A percentile compares a stretch with the other conserved stretches of the same genome.
phyloP scores from a whole-genome alignment of 2,329 filamentous ascomycete species.

The Thelonectria blattea region DNA sequence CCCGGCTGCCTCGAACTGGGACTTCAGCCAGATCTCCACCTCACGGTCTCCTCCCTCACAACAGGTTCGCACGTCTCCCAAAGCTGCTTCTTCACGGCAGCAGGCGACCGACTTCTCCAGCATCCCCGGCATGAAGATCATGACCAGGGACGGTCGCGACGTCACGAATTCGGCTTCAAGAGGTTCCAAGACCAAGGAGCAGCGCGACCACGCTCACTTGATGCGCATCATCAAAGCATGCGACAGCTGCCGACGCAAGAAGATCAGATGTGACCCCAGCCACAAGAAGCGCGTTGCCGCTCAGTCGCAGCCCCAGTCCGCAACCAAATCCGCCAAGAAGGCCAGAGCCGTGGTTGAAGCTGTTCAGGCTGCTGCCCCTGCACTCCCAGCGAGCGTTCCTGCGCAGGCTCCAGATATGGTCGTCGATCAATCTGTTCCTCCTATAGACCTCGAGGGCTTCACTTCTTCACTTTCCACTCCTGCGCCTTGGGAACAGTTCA shows the following conservation, averaged over 20 bases:
- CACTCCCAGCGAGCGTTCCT: conserved; percentile 10
- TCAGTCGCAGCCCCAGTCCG: conserved; percentile 39
- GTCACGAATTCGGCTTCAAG: conserved; percentile 67
- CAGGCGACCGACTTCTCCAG: conserved; percentile 54
- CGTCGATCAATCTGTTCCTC: conserved; percentile 30
- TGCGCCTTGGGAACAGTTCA: conserved; percentile 54
- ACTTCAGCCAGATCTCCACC: conserved; percentile 50
- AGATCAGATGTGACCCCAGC: conserved; percentile 66
- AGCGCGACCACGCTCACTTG: conserved; percentile 69
- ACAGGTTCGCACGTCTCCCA: conserved; percentile 37
- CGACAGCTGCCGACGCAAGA: conserved; percentile 66
- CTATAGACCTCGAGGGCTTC: conserved; percentile 31
- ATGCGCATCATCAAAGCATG: conserved; percentile 74
- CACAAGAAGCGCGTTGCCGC: conserved; percentile 57
- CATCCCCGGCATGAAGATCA: conserved; percentile 69
- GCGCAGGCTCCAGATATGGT: conserved; percentile 16
- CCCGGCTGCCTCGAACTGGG: conserved; percentile 55
- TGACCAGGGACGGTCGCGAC: conserved; percentile 67
- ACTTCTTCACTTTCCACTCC: conserved; percentile 20
- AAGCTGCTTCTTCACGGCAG: conserved; percentile 38
- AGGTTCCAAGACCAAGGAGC: conserved; percentile 70
- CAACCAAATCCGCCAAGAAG: conserved; percentile 51
- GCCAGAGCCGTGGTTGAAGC: conserved; percentile 37
- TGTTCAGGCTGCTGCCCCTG: conserved; percentile 18
- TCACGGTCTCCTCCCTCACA: conserved; percentile 41